Base-by-base conservation (phyloP, 306 rosid genomes). In the Sphenostylis stenocarpa region DNA sequence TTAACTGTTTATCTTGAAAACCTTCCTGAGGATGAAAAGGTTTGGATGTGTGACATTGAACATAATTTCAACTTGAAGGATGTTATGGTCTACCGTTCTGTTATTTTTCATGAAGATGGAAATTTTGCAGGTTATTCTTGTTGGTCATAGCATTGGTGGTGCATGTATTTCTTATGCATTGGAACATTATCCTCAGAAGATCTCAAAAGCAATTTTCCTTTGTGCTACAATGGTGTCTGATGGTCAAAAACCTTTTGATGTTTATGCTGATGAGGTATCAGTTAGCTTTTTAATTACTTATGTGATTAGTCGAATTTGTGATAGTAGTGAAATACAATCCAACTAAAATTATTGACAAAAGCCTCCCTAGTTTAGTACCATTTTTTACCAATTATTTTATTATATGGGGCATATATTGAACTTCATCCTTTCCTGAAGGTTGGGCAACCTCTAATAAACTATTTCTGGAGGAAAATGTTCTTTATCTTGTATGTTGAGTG, bases 131-230 rank as follows among this genome's bases (percentile, higher is more conserved):
- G 97, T 95, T 61, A 75, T 92, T 81, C 85, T 95, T 75, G 97
- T 95, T 69, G 99, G 97, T 77, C 99, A 95, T 82, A 92, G 99
- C 82, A 86, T 83, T 67, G 99, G 99, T 23, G 99, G 99, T 82
- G 97, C 99, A 47, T 92, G 98, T 70, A 68, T 95, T 81, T 95
- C 99, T 45, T 89, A 92, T 43, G 98, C 99, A 55, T 77, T 92
- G 90, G 99, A 96, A 81, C 94, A 88, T 77, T 92, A 87, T 79
- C 84, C 94, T 0, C 79, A 73, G 65, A 96, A 96, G 82, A 87
- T 92, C 76, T 87, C 97, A 44, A 96, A 92, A 84, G 96, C 97
- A 20, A 73, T 92, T 81, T 96, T 90, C 84, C 85, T 96, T 52
- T 88, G 98, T 81, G 99, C 97, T 34, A 91, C 99, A 33, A 96